A percentile compares a stretch with the other conserved stretches of the same genome.
Conservation (phyloP, 169 alveolate genomes). For the Theileria equi region DNA sequence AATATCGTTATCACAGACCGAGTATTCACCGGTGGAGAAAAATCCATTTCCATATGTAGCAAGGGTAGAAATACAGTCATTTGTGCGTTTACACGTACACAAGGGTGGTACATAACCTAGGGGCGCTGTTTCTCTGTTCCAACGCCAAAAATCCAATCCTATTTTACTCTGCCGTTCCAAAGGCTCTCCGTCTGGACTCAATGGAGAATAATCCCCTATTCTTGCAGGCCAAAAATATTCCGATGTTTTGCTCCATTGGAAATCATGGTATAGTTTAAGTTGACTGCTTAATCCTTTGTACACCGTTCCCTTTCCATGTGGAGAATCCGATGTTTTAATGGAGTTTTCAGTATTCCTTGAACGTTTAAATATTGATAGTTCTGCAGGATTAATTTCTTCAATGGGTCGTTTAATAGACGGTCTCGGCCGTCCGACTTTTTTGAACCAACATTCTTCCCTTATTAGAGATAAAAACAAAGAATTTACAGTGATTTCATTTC, state of each 20-base stretch:
- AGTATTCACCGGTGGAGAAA: slow-evolving; percentile 11
- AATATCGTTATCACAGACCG: slow-evolving; percentile 63
- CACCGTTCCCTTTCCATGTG: neutral
- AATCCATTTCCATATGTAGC: slow-evolving; percentile 34
- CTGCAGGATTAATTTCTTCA: neutral
- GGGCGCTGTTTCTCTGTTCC: slow-evolving; percentile 55
- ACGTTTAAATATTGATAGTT: neutral
- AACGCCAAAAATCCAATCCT: slow-evolving; percentile 65
- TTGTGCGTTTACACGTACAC: slow-evolving; percentile 58
- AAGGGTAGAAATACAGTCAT: slow-evolving; percentile 15
- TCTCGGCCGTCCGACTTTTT: slow-evolving; percentile 1
- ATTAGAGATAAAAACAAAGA: slow-evolving; percentile 9
- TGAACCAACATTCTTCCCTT: slow-evolving; percentile 12
- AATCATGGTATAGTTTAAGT: slow-evolving; percentile 24
- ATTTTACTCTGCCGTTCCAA: slow-evolving; percentile 50
- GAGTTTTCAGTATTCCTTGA: slow-evolving; percentile 6
- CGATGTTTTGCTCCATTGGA: slow-evolving; percentile 14
- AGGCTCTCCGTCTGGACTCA: slow-evolving; percentile 63
- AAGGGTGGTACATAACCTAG: slow-evolving; percentile 64
- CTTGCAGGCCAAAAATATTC: slow-evolving; percentile 17
- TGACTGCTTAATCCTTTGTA: neutral
- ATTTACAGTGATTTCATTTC: no score
- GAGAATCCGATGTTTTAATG: neutral
- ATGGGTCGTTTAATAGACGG: neutral
- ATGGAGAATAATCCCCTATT: slow-evolving; percentile 57